These are phyloP conservation scores for Cotoneaster glaucophyllus DNA, from an alignment of 306 rosid species.

Conservation along the genomic window DNA sequence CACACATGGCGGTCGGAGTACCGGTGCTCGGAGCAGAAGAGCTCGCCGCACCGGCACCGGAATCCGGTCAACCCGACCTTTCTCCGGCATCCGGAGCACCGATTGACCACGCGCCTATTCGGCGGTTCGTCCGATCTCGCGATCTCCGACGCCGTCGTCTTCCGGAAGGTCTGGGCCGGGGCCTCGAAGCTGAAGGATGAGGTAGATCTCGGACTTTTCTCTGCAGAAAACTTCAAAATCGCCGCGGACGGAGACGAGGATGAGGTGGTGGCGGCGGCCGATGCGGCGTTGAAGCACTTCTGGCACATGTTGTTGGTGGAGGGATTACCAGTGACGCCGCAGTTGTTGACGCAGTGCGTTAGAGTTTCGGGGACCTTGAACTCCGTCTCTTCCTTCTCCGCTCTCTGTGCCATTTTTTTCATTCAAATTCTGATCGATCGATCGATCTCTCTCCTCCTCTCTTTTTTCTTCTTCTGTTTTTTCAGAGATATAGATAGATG, in stretches of 20 bases:
- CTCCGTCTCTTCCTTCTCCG: conserved; percentile 81
- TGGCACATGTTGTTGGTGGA: conserved; percentile 88
- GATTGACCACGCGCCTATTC: conserved; percentile 54
- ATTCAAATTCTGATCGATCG: neutral
- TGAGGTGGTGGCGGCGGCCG: conserved; percentile 14
- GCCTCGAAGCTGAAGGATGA: conserved; percentile 13
- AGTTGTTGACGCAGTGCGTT: conserved; percentile 70
- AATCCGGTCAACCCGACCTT: conserved; percentile 87
- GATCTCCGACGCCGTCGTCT: conserved; percentile 14
- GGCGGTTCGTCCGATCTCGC: conserved; percentile 27
- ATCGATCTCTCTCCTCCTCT: neutral
- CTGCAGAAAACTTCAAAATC: conserved; percentile 40
- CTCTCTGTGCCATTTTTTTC: conserved; percentile 58
- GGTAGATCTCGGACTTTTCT: conserved; percentile 39
- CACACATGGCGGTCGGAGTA: conserved; percentile 97
- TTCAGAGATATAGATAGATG: neutral
- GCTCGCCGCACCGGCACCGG: conserved; percentile 92
- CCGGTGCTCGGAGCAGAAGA: conserved; percentile 80
- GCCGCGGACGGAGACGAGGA: conserved; percentile 1
- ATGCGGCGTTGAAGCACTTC: conserved; percentile 62
- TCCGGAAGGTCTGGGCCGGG: conserved; percentile 5
- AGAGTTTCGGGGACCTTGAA: conserved; percentile 70
- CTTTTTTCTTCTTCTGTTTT: neutral
- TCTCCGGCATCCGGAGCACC: conserved; percentile 79
- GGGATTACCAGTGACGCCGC: conserved; percentile 72